Evolutionary conservation across 345 rosid genomes (phyloP).

Genomic region (Gossypium australe): DNA sequence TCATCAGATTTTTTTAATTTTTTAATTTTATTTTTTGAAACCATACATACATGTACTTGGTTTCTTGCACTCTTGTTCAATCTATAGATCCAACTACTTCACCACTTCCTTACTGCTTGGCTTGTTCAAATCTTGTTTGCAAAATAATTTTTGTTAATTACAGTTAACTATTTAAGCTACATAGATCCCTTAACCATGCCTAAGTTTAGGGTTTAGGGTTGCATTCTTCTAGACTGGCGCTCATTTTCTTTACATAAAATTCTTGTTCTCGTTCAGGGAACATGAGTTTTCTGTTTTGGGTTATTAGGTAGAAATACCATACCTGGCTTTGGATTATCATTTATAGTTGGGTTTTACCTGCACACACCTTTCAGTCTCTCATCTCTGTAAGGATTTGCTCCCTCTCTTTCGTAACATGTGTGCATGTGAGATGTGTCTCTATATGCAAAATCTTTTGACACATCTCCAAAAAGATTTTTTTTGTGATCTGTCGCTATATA

Average conservation of each 20-base stretch:
- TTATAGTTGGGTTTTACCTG: too few relatives aligned
- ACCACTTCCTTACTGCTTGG: neutral
- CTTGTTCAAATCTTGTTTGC: neutral
- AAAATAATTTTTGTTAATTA: neutral
- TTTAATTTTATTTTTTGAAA: neutral
- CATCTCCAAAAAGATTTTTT: neutral
- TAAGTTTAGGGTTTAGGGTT: neutral
- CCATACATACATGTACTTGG: neutral
- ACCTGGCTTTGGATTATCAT: neutral
- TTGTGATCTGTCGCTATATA: neutral
- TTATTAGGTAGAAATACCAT: neutral
- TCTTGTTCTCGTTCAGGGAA: neutral
- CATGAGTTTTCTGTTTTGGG: neutral
- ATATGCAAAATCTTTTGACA: neutral
- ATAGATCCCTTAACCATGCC: neutral
- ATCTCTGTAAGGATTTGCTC: neutral
- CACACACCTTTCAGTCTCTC: neutral
- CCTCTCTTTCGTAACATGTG: neutral
- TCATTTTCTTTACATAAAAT: neutral
- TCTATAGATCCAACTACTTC: conserved; percentile 8
- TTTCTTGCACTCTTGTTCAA: neutral
- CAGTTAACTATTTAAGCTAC: neutral
- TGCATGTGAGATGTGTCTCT: neutral
- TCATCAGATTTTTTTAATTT: neutral
- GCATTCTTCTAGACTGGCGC: neutral